Evolutionary conservation across 2,329 filamentous ascomycete genomes (phyloP), one percentile per base, ranked within the genome.

Genomic region (Ploettnerulaceae sp.): DNA sequence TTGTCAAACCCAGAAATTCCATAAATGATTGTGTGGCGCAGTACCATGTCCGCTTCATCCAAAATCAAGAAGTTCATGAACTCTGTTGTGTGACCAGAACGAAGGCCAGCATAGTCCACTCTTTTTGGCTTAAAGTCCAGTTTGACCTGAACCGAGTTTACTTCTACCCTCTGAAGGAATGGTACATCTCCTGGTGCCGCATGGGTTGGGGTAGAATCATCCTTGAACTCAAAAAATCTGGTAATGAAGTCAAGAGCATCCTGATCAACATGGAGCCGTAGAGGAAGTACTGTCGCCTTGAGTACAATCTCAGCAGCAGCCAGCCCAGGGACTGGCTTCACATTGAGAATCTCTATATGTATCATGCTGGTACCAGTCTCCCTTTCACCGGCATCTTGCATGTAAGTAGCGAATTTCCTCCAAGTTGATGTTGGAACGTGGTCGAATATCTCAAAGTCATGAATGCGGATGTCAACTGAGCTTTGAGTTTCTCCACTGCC

Each of bases 11-110:
- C 93, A 6, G 82, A 82, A 1, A 95, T 79, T 21, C 94, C 93
- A 57, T 97, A 96, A 26, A 97, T 81, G 57, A 98, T 97, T 20
- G 87, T 86, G 63, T 91, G 90, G 9, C 86, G 80, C 43, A 98
- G 76, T 5, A 85, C 79, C 75, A 98, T 86, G 51, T 91, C 82
- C 2, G 93, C 82, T 55, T 87, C 84, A 57, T 98, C 93, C 1
- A 98, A 77, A 11, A 91, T 86, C 54, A 98, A 77, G 64, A 98
- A 96, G 66, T 98, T 98, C 90, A 97, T 97, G 61, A 98, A 95
- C 65, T 98, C 93, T 0, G 89, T 95, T 0, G 93, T 97, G 56
- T 88, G 89, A 1, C 93, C 93, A 1, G 93, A 96, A 20, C 90
- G 82, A 3, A 98, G 76, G 3, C 90, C 90, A 0, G 83, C 87